A percentile compares a stretch with the other conserved stretches of the same genome.
These are phyloP conservation scores for Agaricus sinodeliciosus DNA, from an alignment of 768 basidiomycete species.

Conservation along the genomic window DNA sequence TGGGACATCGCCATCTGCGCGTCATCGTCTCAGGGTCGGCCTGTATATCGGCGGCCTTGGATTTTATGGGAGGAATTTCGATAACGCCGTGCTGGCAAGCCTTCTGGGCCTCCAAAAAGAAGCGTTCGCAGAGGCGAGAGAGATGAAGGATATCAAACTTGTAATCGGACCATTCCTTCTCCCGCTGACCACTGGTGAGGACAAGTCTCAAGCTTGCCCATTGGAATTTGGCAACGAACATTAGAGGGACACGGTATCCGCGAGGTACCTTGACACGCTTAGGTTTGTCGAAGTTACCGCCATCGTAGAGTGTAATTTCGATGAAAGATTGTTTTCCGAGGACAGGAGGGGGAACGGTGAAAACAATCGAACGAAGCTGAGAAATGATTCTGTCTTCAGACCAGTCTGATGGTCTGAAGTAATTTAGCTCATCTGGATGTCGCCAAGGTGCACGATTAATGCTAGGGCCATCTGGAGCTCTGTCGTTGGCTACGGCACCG, in stretches of 20 bases:
- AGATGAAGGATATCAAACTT: slow-evolving; percentile 39
- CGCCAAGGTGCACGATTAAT: slow-evolving; percentile 21
- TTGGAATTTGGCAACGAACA: slow-evolving; percentile 38
- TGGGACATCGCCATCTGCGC: slow-evolving; percentile 28
- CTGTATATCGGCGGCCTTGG: slow-evolving; percentile 1
- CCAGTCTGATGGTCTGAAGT: slow-evolving; percentile 25
- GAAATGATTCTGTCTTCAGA: slow-evolving; percentile 26
- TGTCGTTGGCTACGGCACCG: slow-evolving; percentile 1
- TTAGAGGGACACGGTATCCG: slow-evolving; percentile 35
- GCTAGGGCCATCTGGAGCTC: background rate
- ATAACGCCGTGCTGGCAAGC: slow-evolving; percentile 11
- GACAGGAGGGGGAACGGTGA: slow-evolving; percentile 28
- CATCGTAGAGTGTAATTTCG: slow-evolving; percentile 14
- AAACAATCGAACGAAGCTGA: slow-evolving; percentile 27
- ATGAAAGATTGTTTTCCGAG: slow-evolving; percentile 11
- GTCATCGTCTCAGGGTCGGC: slow-evolving; percentile 8
- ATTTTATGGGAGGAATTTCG: slow-evolving; percentile 4
- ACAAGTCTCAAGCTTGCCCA: slow-evolving; percentile 37
- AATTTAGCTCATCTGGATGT: slow-evolving; percentile 34
- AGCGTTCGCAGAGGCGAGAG: slow-evolving; percentile 27
- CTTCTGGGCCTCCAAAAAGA: slow-evolving; percentile 26
- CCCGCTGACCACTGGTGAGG: slow-evolving; percentile 24
- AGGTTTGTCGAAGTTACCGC: slow-evolving; percentile 10
- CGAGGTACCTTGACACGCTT: slow-evolving; percentile 20
- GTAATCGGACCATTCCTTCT: slow-evolving; percentile 34